These are phyloP conservation scores for Crithidia acanthocephali DNA, from an alignment of 208 protist species.

Conservation along the genomic window DNA sequence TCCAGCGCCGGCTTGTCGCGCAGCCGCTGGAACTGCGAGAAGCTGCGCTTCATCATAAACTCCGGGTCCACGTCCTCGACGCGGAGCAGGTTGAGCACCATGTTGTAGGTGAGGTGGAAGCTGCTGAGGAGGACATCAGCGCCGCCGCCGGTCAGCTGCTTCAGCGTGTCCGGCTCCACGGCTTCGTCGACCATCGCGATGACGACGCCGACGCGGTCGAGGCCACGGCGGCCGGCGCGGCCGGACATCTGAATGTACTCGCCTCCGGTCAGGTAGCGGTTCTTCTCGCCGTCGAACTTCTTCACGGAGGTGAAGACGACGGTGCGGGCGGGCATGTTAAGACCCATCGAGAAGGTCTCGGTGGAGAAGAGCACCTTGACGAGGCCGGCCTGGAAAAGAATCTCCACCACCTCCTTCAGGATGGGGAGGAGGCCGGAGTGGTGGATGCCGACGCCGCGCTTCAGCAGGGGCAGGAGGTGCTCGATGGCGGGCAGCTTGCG, in stretches of 20 bases:
- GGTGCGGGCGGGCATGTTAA: conserved; percentile 99
- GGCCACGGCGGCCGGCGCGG: conserved; percentile 99
- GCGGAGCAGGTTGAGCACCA: conserved; percentile 99
- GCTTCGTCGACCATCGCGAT: conserved; percentile 99
- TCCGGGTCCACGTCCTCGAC: conserved; percentile 98
- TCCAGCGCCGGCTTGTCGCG: conserved; percentile 85
- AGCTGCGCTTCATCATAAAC: conserved; percentile 97
- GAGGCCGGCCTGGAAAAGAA: conserved; percentile 99
- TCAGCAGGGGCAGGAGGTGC: conserved; percentile 96
- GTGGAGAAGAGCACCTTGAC: conserved; percentile 99
- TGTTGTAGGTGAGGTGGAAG: conserved; percentile 99
- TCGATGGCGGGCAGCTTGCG: conserved; percentile 93
- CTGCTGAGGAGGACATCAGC: conserved; percentile 95
- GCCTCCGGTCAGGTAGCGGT: conserved; percentile 94
- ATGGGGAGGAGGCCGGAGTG: conserved; percentile 99
- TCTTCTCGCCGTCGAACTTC: conserved; percentile 99
- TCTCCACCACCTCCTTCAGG: conserved; percentile 99
- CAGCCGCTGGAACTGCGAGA: conserved; percentile 98
- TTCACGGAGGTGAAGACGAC: conserved; percentile 99
- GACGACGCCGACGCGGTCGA: conserved; percentile 98
- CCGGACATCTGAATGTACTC: conserved; percentile 99
- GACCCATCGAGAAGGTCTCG: conserved; percentile 99
- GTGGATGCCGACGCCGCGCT: conserved; percentile 99
- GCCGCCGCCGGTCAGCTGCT: conserved; percentile 93
- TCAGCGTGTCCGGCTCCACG: conserved; percentile 95